Conservation (phyloP, 176 grass and related monocot species). For the Oryza punctata region DNA sequence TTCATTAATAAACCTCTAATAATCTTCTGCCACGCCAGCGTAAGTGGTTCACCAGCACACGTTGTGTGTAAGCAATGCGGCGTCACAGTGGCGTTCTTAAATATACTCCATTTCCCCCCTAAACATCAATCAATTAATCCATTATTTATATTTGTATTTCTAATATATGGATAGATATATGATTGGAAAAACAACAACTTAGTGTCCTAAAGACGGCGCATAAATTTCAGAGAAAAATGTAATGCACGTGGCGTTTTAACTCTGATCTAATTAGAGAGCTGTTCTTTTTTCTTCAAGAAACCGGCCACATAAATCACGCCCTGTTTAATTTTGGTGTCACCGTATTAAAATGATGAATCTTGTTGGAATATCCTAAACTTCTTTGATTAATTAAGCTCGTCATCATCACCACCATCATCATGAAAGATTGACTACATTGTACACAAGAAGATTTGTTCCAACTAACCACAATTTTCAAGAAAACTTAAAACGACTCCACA, state of each 20-base stretch:
- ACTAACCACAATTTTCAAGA: neutral
- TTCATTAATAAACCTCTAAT: neutral
- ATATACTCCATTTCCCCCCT: neutral
- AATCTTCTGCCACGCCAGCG: neutral
- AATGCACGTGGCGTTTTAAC: neutral
- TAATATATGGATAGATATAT: too few species aligned
- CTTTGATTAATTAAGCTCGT: neutral
- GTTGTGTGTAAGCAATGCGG: neutral
- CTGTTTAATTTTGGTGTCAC: neutral
- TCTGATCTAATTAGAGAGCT: too few species aligned
- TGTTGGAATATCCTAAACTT: neutral
- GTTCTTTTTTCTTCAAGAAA: too few species aligned
- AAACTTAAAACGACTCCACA: neutral
- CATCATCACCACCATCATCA: neutral
- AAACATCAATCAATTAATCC: neutral
- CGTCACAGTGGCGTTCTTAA: neutral
- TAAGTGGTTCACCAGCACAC: slow-evolving; percentile 37
- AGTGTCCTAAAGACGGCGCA: too few species aligned
- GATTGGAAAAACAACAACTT: too few species aligned
- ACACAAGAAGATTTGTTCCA: slow-evolving; percentile 1
- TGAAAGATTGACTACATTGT: neutral
- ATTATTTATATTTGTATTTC: too few species aligned
- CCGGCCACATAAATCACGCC: neutral
- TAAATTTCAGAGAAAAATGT: neutral
- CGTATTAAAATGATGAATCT: neutral